These are phyloP conservation scores for Xerocomus spinulosus DNA, from an alignment of 768 basidiomycete genomes.

Conservation along the genomic window DNA sequence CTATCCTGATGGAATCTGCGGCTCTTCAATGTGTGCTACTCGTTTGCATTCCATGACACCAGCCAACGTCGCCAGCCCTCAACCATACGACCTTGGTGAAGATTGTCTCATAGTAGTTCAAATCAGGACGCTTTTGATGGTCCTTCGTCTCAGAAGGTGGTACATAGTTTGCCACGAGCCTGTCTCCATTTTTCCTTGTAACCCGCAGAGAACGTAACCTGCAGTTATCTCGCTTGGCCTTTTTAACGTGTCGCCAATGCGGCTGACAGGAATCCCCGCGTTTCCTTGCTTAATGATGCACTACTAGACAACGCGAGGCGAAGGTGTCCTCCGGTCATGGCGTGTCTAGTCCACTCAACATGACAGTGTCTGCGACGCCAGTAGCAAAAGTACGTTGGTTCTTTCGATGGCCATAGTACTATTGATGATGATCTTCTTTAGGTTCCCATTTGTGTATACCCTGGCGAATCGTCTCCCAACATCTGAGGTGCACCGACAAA, in stretches of 20 bases:
- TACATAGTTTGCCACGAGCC: constrained; percentile 83
- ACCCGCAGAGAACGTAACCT: constrained; percentile 81
- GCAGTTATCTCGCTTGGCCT: constrained; percentile 3
- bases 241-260: constrained; percentile 60
- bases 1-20: constrained; percentile 47
- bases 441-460: constrained; percentile 69
- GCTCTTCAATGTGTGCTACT: constrained; percentile 27
- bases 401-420: constrained; percentile 74
- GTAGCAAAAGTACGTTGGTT: constrained; percentile 59
- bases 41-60: constrained; percentile 93
- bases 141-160: constrained; percentile 79
- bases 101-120: constrained; percentile 76
- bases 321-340: constrained; percentile 87
- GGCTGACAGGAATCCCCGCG: constrained; percentile 84
- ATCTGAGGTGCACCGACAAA: constrained; percentile 95
- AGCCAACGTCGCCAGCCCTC: constrained; percentile 90
- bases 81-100: constrained; percentile 93
- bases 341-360: constrained; percentile 70
- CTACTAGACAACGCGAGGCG: constrained; percentile 81
- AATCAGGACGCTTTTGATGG: constrained; percentile 89
- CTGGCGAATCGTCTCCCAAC: constrained; percentile 96
- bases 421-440: constrained; percentile 78
- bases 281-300: constrained; percentile 78
- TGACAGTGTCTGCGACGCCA: constrained; percentile 65
- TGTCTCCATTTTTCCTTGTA: constrained; percentile 70